Percentiles rank a stretch among this genome's conserved stretches.
These are phyloP conservation scores for Chalciporus piperatus DNA, from an alignment of 768 basidiomycete genomes.

Conservation along the genomic window DNA sequence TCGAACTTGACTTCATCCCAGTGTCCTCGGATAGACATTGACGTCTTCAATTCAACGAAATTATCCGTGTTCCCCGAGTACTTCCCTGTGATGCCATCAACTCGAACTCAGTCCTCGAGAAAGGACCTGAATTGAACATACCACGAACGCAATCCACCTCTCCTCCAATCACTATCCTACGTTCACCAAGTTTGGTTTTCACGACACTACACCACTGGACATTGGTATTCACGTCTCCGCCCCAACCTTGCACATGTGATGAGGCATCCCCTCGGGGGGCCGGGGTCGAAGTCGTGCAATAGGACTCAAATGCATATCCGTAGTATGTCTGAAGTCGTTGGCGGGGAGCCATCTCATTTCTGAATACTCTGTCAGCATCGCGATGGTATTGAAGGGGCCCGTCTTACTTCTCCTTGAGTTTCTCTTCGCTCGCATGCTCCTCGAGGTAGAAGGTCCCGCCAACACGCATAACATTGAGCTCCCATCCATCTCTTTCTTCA, in stretches of 20 bases:
- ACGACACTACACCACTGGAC: conserved; percentile 90
- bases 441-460: conserved; percentile 72
- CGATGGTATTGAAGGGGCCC: neutral
- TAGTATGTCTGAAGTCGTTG: conserved; percentile 71
- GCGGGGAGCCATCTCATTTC: conserved; percentile 62
- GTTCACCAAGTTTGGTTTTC: conserved; percentile 76
- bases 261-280: conserved; percentile 18
- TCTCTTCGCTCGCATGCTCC: conserved; percentile 61
- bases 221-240: conserved; percentile 83
- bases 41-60: conserved; percentile 88
- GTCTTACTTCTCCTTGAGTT: conserved; percentile 62
- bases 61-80: conserved; percentile 62
- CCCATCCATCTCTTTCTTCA: conserved; percentile 77
- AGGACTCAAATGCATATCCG: conserved; percentile 89
- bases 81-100: conserved; percentile 40
- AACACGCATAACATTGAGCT: conserved; percentile 78
- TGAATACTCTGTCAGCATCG: conserved; percentile 25
- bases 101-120: neutral
- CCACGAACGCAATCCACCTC: conserved; percentile 90
- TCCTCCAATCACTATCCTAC: conserved; percentile 75
- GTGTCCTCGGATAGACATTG: conserved; percentile 59
- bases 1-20: conserved; percentile 76
- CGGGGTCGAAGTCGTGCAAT: conserved; percentile 56
- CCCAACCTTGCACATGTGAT: conserved; percentile 52
- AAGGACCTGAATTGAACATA: conserved; percentile 26